A percentile compares a stretch with the other conserved stretches of the same genome.
Evolutionary conservation across 306 rosid genomes (phyloP).

Genomic region (Hippophae tibetana): DNA sequence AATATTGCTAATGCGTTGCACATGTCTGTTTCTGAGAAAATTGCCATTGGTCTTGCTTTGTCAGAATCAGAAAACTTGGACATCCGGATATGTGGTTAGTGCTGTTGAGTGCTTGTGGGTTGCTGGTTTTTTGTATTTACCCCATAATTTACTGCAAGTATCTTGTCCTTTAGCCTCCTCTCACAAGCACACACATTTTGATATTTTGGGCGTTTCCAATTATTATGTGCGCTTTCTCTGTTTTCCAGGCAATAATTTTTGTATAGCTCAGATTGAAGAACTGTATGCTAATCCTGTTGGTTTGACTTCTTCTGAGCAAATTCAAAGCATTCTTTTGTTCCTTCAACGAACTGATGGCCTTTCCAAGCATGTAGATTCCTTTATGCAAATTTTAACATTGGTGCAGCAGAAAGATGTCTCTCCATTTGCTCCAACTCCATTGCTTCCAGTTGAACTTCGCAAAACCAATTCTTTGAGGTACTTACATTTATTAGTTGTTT

Average conservation of each 20-base stretch:
- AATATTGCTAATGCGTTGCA: slow-evolving; percentile 48
- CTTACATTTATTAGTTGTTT: slow-evolving; percentile 11
- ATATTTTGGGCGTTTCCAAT: too few species aligned
- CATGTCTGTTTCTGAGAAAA: slow-evolving; percentile 61
- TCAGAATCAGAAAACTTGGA: slow-evolving; percentile 81
- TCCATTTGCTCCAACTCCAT: slow-evolving; percentile 54
- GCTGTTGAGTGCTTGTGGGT: slow-evolving; percentile 4
- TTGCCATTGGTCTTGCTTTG: slow-evolving; percentile 74
- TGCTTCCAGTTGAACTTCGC: slow-evolving; percentile 66
- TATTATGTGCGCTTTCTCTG: background rate
- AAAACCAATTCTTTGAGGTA: slow-evolving; percentile 71
- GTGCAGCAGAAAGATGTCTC: slow-evolving; percentile 59
- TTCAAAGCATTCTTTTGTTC: slow-evolving; percentile 62
- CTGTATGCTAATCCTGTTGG: slow-evolving; percentile 55
- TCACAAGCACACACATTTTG: too few species aligned
- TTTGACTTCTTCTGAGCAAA: slow-evolving; percentile 50
- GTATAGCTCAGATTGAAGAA: slow-evolving; percentile 74
- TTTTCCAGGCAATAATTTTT: slow-evolving; percentile 66
- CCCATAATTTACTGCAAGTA: too few species aligned
- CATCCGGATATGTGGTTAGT: slow-evolving; percentile 59
- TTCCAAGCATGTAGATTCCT: slow-evolving; percentile 83
- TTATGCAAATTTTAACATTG: slow-evolving; percentile 84
- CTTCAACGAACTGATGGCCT: slow-evolving; percentile 79
- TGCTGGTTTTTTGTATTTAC: background rate
- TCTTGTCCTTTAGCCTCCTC: too few species aligned